Evolutionary conservation across 208 protist genomes (phyloP).

Genomic region (Acanthamoeba quina): DNA sequence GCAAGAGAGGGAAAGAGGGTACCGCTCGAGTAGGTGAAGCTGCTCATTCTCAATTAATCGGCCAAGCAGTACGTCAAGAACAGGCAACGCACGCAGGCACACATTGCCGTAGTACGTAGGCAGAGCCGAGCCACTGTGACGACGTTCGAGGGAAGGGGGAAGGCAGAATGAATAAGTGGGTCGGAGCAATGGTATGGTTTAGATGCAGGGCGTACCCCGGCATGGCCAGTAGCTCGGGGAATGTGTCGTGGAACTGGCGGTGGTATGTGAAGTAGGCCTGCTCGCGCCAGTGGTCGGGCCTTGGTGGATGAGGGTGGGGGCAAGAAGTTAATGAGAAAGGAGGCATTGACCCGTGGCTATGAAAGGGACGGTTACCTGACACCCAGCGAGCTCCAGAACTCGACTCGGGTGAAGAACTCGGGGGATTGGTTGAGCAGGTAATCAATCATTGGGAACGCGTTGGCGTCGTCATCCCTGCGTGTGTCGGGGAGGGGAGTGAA

Average conservation of each 20-base stretch:
- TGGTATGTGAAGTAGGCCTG: conserved; percentile 21
- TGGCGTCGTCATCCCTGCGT: conserved; percentile 23
- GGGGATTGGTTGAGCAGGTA: conserved; percentile 15
- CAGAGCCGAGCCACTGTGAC: not conserved
- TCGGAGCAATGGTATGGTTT: not conserved
- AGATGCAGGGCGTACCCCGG: not conserved
- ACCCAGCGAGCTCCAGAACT: conserved; percentile 15
- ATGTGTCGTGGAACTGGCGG: conserved; percentile 43
- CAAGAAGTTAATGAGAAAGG: not conserved
- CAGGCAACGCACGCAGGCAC: not conserved
- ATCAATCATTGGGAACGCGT: conserved; percentile 45
- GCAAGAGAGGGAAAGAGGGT: not conserved
- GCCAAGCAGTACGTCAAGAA: conserved; percentile 23
- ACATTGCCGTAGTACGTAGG: conserved; percentile 49
- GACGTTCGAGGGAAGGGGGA: not conserved
- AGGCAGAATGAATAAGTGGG: not conserved
- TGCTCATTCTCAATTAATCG: conserved; percentile 31
- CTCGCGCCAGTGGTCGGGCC: conserved; percentile 34
- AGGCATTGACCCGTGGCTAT: not conserved
- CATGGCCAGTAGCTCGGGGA: conserved; percentile 2
- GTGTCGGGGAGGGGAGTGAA: not conserved
- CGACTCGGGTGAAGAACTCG: not conserved
- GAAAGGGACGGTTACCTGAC: not conserved
- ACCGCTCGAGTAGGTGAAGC: not conserved
- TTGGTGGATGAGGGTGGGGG: not conserved